Evolutionary conservation across 2,329 filamentous ascomycete species (phyloP).

Genomic region (Arthroderma sp.): DNA sequence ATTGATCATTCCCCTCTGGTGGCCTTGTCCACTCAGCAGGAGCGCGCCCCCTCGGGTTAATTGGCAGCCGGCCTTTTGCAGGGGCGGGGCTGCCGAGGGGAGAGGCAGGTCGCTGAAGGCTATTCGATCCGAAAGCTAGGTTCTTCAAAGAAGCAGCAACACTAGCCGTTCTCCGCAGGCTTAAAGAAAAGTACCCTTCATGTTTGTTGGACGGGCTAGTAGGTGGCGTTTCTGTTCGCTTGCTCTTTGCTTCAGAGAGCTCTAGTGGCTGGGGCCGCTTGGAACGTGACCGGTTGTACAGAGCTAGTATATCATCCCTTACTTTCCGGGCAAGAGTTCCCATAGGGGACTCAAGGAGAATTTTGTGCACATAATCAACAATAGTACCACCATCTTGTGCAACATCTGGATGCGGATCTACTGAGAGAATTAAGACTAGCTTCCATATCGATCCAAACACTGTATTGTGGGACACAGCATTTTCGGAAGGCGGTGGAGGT

Average conservation of each 20-base stretch:
- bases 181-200: conserved; percentile 48
- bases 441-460: conserved; percentile 93
- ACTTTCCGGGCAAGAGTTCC: conserved; percentile 55
- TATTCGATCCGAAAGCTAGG: conserved; percentile 38
- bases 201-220: conserved; percentile 38
- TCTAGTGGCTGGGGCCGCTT: conserved; percentile 28
- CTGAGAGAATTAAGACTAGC: conserved; percentile 75
- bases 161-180: conserved; percentile 50
- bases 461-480: conserved; percentile 65
- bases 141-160: conserved; percentile 52
- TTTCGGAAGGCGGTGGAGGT: conserved; percentile 20
- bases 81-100: conserved; percentile 6
- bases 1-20: conserved; percentile 61
- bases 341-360: conserved; percentile 63
- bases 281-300: conserved; percentile 19
- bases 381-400: conserved; percentile 73
- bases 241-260: conserved; percentile 20
- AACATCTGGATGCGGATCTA: conserved; percentile 89
- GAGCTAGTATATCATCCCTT: conserved; percentile 50
- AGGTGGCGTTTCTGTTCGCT: conserved; percentile 34
- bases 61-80: conserved; percentile 13
- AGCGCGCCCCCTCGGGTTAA: conserved; percentile 33
- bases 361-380: conserved; percentile 70
- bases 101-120: conserved; percentile 14
- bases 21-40: conserved; percentile 49